These are phyloP conservation scores for Haematococcus sp. DNA, from an alignment of 139 green algal genomes.

Conservation along the genomic window DNA sequence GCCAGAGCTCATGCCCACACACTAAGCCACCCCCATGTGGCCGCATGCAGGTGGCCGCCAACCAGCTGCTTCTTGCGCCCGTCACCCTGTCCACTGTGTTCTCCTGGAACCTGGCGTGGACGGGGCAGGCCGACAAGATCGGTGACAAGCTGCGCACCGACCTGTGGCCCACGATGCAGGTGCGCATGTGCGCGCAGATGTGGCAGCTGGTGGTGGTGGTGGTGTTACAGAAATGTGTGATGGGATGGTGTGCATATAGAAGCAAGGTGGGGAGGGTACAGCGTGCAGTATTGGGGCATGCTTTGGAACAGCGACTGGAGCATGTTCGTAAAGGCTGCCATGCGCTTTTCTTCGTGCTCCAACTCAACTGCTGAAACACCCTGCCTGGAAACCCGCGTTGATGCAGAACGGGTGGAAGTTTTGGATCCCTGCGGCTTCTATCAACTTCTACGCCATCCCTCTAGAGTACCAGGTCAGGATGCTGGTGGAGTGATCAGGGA, in stretches of 20 bases:
- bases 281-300: too few species aligned
- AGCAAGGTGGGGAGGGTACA: too few species aligned
- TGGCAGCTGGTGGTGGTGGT: background rate
- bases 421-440: conserved; percentile 76
- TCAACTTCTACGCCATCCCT: conserved; percentile 82
- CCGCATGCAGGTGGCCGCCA: conserved; percentile 60
- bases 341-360: too few species aligned
- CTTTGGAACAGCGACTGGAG: too few species aligned
- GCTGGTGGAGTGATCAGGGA: too few species aligned
- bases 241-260: too few species aligned
- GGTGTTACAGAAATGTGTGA: background rate
- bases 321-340: too few species aligned
- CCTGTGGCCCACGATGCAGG: conserved; percentile 69
- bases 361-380: too few species aligned
- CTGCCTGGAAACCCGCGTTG: background rate
- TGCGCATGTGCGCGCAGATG: conserved; percentile 30
- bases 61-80: conserved; percentile 73
- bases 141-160: conserved; percentile 63
- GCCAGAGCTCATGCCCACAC: too few species aligned
- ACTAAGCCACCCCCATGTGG: too few species aligned
- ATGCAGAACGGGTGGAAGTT: conserved; percentile 80
- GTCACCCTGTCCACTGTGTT: conserved; percentile 68
- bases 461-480: conserved; percentile 64
- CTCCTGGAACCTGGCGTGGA: conserved; percentile 66
- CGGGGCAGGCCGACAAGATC: conserved; percentile 41